Evolutionary conservation across 345 rosid species (phyloP), one percentile per base, ranked within the genome.

Genomic region (Nasturtium officinale): DNA sequence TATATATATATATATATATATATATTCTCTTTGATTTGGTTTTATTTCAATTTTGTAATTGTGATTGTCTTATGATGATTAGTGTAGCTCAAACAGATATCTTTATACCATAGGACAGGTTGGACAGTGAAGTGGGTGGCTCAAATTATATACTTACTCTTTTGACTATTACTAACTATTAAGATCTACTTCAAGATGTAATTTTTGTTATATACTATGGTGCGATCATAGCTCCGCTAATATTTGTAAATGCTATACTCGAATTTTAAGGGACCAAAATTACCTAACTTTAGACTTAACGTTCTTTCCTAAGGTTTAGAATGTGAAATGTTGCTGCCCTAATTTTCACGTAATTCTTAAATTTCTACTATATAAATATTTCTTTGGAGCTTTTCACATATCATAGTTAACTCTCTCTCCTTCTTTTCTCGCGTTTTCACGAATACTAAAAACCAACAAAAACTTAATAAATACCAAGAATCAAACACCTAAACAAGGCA

Each of bases 391-490:
- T 35, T 65, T 66, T 50, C 13, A 20, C 30, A 48, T 48, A 1
- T 15, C 11, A 7, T 35, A 8, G 33, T 35, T 12, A 38, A n/a
- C n/a, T 1, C 2, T 3, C 4, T 38, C 45, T 11, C 45, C 2
- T 38, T 33, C 40, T 37, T 65, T 65, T 65, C 4, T 28, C 15
- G 3, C 8, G 32, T 40, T 42, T 68, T 12, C 43, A 28, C 26
- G 21, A 42, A 56, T 13, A 55, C 20, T 15, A 15, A 42, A 43
- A 45, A 20, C 25, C 25, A 30, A 69, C 15, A 13, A 57, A 45
- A 32, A 20, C 45, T 57, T 5, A 56, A 43, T 68, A 42, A 48
- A 69, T 57, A 42, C 63, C 73, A 55, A 55, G 7, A 69, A 4
- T 35, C 9, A 28, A 68, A 43, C 15, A 68, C 42, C 53, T 53